Evolutionary conservation across 2,329 filamentous ascomycete genomes (phyloP), one percentile per base, ranked within the genome.

Genomic region (Dactylella cylindrospora): DNA sequence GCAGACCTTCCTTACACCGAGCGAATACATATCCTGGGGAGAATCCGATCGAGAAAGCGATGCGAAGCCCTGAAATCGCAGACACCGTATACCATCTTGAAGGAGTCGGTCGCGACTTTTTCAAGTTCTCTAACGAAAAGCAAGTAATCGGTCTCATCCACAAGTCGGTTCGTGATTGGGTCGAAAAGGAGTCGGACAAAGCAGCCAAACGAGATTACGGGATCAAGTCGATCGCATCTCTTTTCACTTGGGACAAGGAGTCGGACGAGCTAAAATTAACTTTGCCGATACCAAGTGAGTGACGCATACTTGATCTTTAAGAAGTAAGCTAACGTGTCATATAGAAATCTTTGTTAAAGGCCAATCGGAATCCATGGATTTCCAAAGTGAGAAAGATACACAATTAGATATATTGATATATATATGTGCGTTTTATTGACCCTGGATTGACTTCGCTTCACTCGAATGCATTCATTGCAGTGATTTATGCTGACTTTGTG

Each of bases 111-210:
- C 29, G 57, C 19, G 57, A 62, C 31, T 62, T 62, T 22, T 62
- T 62, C 38, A 49, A 62, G 22, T 62, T 62, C 15, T 62, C 57
- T 8, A 25, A 41, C 5, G 57, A 62, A 29, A 62, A 54, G 32
- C 49, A 35, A 15, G 44, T 36, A 12, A 62, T 62, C 31, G 57
- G 54, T 40, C 43, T 62, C 8, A 62, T 62, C 25, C 57, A 62
- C 49, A 62, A 62, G n/a, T 62, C 57, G 13, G 49, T 62, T 13
- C 28, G 57, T 49, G 57, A 62, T 25, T 62, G 57, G 57, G 57
- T 62, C 2, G 57, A 62, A 44, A 62, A 62, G 12, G 57, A 62
- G 29, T 47, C 57, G 10, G 17, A 25, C 12, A 54, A 45, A 19
- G 41, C 50, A 6, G 49, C 57, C 1, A 49, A 62, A 36, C 38